Conservation (phyloP, 108 stramenopile species). For the Nannochloropsis salina region DNA sequence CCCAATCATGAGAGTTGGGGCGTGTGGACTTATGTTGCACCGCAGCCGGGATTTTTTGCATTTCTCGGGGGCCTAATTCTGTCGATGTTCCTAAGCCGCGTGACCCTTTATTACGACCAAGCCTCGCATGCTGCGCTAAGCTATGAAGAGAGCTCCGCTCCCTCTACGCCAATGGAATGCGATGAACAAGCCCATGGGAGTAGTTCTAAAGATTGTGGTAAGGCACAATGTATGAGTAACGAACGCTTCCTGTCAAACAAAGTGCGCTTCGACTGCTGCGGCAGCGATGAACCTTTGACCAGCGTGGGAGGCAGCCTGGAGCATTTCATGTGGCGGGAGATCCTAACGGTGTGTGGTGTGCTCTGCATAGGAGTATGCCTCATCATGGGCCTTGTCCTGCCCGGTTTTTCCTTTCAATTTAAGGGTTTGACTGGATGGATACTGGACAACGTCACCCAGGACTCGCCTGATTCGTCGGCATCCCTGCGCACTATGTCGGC, state of each 20-base stretch:
- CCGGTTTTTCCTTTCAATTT: neutral
- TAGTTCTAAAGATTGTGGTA: neutral
- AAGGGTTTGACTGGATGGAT: constrained; percentile 9
- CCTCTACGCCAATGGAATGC: neutral
- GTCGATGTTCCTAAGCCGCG: neutral
- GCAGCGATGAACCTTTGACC: neutral
- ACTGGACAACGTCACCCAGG: neutral
- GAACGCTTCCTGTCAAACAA: neutral
- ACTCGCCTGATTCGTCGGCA: neutral
- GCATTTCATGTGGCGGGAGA: neutral
- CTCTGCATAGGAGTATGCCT: neutral
- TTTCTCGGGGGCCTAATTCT: neutral
- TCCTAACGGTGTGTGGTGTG: neutral
- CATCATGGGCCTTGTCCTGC: neutral
- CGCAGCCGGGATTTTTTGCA: constrained; percentile 6
- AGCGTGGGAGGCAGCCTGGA: neutral
- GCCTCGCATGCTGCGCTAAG: neutral
- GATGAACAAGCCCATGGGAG: neutral
- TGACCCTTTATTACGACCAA: neutral
- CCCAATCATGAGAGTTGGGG: neutral
- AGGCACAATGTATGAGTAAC: neutral
- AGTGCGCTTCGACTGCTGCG: neutral
- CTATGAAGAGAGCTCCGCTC: neutral
- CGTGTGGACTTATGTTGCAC: constrained; percentile 9
- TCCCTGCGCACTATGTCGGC: neutral